Evolutionary conservation across 495 filamentous ascomycete genomes (phyloP).

Genomic region (Trichoderma asperelloides): DNA sequence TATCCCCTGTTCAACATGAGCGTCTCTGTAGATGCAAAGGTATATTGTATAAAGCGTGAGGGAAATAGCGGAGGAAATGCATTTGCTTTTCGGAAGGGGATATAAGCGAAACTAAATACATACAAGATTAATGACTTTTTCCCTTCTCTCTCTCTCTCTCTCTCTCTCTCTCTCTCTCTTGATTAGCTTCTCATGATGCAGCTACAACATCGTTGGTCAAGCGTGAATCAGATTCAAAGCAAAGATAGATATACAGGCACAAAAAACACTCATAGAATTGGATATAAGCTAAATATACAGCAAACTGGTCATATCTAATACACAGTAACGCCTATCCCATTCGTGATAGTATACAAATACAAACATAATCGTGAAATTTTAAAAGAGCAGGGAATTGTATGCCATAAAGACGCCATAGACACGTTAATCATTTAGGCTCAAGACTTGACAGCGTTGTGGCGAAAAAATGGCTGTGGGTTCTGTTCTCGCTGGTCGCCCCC

Average conservation of each 20-base stretch:
- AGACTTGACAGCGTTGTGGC: constrained; percentile 4
- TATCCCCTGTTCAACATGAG: neutral
- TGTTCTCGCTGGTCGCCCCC: constrained; percentile 52
- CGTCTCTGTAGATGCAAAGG: neutral
- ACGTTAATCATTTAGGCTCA: neutral
- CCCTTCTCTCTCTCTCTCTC: too few relatives aligned
- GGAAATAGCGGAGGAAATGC: neutral
- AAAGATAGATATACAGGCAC: neutral
- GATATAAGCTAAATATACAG: neutral
- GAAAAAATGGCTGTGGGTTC: constrained; percentile 8
- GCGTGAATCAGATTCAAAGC: neutral
- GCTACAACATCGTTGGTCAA: neutral
- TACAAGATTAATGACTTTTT: too few relatives aligned
- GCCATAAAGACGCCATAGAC: neutral
- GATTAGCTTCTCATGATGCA: too few relatives aligned
- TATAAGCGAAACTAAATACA: too few relatives aligned
- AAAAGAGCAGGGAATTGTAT: neutral
- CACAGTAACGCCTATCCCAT: constrained; percentile 2
- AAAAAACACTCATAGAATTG: neutral
- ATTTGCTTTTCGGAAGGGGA: neutral
- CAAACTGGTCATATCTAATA: neutral
- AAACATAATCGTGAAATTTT: neutral
- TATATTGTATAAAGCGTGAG: neutral
- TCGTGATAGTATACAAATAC: constrained; percentile 7
- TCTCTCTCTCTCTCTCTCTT: too few relatives aligned